phyloP scores from a whole-genome alignment of 2,329 filamentous ascomycete genomes.

The Hymenoscyphus linearis region DNA sequence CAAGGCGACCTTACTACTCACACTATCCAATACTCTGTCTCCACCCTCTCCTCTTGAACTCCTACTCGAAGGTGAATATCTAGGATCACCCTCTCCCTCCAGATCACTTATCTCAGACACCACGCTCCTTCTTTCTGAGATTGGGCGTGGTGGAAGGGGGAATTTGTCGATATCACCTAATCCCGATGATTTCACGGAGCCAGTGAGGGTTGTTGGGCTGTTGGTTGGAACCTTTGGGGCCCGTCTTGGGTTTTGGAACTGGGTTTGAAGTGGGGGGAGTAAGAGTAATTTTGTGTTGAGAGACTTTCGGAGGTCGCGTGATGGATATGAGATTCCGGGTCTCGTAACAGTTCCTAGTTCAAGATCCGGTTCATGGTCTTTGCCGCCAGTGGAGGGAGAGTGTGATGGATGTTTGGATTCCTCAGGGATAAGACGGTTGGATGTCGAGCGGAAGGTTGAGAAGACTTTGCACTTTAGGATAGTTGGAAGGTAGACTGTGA shows the following conservation, averaged over 20 bases:
- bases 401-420: background rate
- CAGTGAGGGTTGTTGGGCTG: background rate
- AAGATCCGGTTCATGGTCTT: background rate
- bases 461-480: background rate
- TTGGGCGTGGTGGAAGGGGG: too few relatives aligned
- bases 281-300: background rate
- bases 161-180: background rate
- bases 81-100: background rate
- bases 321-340: background rate
- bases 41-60: background rate
- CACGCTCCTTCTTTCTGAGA: background rate
- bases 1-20: background rate
- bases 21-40: background rate
- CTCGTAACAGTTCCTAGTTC: background rate
- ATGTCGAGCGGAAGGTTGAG: background rate
- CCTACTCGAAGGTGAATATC: background rate
- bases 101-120: background rate
- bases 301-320: background rate
- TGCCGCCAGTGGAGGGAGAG: background rate
- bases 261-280: background rate
- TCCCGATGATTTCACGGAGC: background rate
- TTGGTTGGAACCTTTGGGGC: background rate
- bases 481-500: background rate
- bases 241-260: background rate
- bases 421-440: background rate